Conservation (phyloP, 768 basidiomycete species). For the Kwoniella heveanensis region DNA sequence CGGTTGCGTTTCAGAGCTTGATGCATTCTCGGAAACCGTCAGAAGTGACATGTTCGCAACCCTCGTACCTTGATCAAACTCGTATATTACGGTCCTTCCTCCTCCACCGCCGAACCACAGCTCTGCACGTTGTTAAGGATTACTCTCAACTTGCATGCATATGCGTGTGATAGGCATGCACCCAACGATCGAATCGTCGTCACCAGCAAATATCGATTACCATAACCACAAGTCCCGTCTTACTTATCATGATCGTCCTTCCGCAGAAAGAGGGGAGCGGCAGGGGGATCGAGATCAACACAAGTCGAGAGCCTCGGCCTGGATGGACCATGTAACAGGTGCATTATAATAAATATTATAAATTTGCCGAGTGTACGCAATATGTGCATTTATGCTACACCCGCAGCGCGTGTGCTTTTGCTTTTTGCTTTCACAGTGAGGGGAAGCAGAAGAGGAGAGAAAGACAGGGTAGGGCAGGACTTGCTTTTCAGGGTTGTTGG, state of each 20-base stretch:
- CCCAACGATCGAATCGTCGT: too few species aligned
- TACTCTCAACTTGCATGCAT: too few species aligned
- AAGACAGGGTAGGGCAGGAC: not conserved
- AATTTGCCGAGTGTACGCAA: too few species aligned
- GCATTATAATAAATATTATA: not conserved
- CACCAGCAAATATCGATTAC: too few species aligned
- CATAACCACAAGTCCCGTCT: not conserved
- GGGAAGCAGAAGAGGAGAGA: not conserved
- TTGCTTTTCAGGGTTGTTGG: not conserved
- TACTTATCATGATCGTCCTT: not conserved
- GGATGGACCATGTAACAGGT: not conserved
- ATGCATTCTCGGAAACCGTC: not conserved
- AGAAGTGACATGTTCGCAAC: not conserved
- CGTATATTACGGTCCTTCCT: not conserved
- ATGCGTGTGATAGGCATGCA: too few species aligned
- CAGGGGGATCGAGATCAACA: not conserved
- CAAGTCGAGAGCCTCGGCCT: not conserved
- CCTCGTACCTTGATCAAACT: not conserved
- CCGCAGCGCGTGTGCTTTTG: not conserved
- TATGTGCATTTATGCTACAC: not conserved
- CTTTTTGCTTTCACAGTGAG: not conserved
- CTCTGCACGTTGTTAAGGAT: too few species aligned
- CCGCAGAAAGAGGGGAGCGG: not conserved
- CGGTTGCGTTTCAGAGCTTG: conserved; percentile 1
- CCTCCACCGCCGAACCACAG: not conserved